Base-by-base conservation (phyloP, 768 basidiomycete species). In the Collybiopsis luxurians region DNA sequence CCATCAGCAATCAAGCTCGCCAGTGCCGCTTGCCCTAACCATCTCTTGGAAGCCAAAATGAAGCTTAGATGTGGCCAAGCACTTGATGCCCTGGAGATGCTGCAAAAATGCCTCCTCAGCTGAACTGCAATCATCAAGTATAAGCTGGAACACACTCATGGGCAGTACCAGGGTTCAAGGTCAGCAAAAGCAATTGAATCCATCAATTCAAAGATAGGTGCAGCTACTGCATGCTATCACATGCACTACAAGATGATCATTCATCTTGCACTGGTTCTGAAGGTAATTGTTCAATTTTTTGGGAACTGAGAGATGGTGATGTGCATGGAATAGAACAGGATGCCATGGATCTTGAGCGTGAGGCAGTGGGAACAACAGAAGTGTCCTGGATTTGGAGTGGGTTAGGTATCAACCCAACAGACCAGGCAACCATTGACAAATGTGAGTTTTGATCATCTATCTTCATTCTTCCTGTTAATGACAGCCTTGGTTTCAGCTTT, bases 31-130 rank as follows among this genome's bases (percentile, higher is more conserved):
- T 23, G 60, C 23, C 23, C 28, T 17, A 59, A 54, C 30, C 34
- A 57, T 4, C 56, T 68, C 1, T 30, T 60, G 6, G 42, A 60
- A 2, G 61, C 65, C 46, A 72, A 75, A 58, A 67, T 61, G 56
- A 19, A 63, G 0, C 58, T 73, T 2, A 66, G 71, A 0, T 58
- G 56, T 24, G 71, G 66, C 0, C 70, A 74, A 52, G 72, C 67
- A 1, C 51, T 67, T 17, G 68, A 65, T 7, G 43, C 60, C 0
- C 61, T 78, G 1, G 55, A 70, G 3, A 60, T 67, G 1, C 30
- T 78, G 15, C 66, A 69, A 0, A 58, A 59, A 2, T 55, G 62
- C 15, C 67, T 77, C 2, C 64, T 70, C 1, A 56, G 72, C 11
- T 57, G 61, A 0, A 60, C 69, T 0, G 66, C 69, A 28, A 59